These are phyloP conservation scores for Rhizophagus sp. DNA, from an alignment of 192 early-diverging fungal species.

Conservation along the genomic window DNA sequence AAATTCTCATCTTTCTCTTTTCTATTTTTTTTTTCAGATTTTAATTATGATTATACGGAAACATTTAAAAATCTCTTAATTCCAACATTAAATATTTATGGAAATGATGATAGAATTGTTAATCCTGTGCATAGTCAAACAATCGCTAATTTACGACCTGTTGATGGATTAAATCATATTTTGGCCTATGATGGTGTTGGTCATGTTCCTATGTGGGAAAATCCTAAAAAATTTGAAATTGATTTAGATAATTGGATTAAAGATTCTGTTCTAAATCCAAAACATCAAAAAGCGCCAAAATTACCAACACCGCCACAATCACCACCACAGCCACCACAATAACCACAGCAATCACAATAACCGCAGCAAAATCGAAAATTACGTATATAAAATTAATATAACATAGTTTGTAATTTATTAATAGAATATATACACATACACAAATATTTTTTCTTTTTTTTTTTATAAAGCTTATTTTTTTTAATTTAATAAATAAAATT, in stretches of 20 bases:
- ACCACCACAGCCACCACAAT: not conserved
- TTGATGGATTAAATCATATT: not conserved
- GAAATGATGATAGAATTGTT: not conserved
- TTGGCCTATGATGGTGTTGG: not conserved
- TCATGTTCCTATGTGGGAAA: not conserved
- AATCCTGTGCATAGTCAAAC: not conserved
- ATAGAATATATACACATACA: no score
- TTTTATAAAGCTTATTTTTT: no score
- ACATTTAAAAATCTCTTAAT: not conserved
- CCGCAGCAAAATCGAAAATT: not conserved
- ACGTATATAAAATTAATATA: not conserved
- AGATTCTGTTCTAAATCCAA: not conserved
- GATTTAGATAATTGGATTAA: not conserved
- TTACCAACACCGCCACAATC: no score
- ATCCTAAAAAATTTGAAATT: not conserved
- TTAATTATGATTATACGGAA: not conserved
- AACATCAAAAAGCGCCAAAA: not conserved
- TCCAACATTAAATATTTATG: not conserved
- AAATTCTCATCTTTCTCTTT: no score
- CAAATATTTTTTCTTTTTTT: no score
- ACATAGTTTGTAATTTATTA: no score
- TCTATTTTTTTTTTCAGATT: not conserved
- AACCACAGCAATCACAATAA: no score
- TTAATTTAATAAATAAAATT: no score
- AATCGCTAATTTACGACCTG: not conserved